Evolutionary conservation across 1,284 basidiomycete genomes (phyloP), one percentile per base, ranked within the genome.

Genomic region (Leccinum variabile): DNA sequence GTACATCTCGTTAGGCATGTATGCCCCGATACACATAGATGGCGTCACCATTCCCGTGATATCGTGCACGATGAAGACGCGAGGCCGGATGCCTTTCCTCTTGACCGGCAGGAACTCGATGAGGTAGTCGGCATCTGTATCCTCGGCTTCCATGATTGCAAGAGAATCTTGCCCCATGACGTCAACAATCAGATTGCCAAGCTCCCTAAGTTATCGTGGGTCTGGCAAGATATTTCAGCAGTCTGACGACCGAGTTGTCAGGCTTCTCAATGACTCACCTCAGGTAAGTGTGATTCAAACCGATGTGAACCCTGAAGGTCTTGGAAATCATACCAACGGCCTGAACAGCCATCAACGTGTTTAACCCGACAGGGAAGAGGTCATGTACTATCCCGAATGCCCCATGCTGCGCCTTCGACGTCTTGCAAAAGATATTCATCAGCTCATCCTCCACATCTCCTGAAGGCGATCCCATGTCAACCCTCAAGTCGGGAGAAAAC

Each of bases 1-100:
- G 37, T 74, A 72, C 70, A 74, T 73, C 67, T 74, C 72, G 54
- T 65, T 73, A 0, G 71, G 71, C 71, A 72, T 74, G 67, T 14
- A 75, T 30, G 70, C 70, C 13, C 71, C 73, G 25, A 73, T 72
- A 13, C 71, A 67, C 72, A 75, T 73, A 63, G 68, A 75, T 1
- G 71, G 71, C 3, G 72, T 72, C 9, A 67, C 71, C 70, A 72
- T 74, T 52, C 71, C 71, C 5, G 71, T 74, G 61, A 74, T 67
- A 53, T 72, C 72, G 64, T 72, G 71, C 28, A 72, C 70, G 57
- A 72, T 56, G 59, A 74, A 72, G 53, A 72, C 1, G 16, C 66
- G 69, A 37, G 73, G 71, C 2, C 50, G 67, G 30, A 64, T 63
- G 11, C 71, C 71, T 65, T 74, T 75, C 68, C 69, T 73, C 63